Evolutionary conservation across 2,329 filamentous ascomycete genomes (phyloP).

Genomic region (Hypoxylon rubiginosum): DNA sequence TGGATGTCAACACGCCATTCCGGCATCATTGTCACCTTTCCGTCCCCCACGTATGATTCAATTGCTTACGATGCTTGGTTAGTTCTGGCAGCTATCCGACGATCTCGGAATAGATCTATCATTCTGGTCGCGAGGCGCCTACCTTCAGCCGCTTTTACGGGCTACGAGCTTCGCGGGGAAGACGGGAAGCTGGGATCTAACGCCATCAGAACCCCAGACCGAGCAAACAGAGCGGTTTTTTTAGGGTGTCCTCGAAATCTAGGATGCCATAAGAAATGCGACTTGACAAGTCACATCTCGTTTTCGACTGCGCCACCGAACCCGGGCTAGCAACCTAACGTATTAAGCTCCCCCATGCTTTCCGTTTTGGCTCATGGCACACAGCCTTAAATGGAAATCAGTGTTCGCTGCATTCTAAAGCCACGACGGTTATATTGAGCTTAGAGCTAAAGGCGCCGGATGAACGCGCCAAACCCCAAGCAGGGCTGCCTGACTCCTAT

Average conservation of each 20-base stretch:
- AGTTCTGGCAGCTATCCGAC: slow-evolving; percentile 29
- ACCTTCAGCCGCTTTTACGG: slow-evolving; percentile 43
- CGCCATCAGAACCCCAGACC: slow-evolving; percentile 24
- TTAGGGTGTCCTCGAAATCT: slow-evolving; percentile 35
- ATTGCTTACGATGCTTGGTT: slow-evolving; percentile 29
- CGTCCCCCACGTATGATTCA: slow-evolving; percentile 39
- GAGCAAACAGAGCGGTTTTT: slow-evolving; percentile 36
- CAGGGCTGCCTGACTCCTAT: slow-evolving; percentile 2
- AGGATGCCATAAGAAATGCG: slow-evolving; percentile 23
- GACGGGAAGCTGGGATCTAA: slow-evolving; percentile 37
- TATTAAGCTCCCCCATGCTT: slow-evolving; percentile 12
- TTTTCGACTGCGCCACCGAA: slow-evolving; percentile 31
- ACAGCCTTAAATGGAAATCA: slow-evolving; percentile 33
- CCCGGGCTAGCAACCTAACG: slow-evolving; percentile 26
- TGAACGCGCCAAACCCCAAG: slow-evolving; percentile 17
- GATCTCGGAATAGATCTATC: slow-evolving; percentile 38
- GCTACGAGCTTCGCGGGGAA: slow-evolving; percentile 44
- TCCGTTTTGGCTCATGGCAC: slow-evolving; percentile 22
- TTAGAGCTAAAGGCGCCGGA: slow-evolving; percentile 8
- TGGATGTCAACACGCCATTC: slow-evolving; percentile 47
- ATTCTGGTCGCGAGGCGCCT: slow-evolving; percentile 28
- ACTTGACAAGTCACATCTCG: slow-evolving; percentile 41
- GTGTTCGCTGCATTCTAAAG: slow-evolving; percentile 18
- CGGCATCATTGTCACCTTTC: slow-evolving; percentile 34
- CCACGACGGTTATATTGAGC: slow-evolving; percentile 11